Evolutionary conservation across 2,329 filamentous ascomycete species (phyloP), one percentile per base, ranked within the genome.

Genomic region (Rutstroemia sp.): DNA sequence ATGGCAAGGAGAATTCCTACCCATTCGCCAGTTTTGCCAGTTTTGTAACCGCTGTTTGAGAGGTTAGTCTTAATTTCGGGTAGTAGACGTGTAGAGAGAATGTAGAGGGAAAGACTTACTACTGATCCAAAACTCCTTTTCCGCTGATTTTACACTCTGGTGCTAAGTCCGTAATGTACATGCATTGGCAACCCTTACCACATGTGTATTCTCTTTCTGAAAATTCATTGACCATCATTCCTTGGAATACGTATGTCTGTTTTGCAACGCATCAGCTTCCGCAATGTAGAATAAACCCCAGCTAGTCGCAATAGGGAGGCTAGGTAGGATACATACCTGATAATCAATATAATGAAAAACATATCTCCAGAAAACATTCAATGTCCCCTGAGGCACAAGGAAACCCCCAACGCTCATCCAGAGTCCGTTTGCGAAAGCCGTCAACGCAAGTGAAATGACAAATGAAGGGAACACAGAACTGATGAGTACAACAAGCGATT

Each of bases 161-260:
- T 42, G 79, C 79, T 57, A 91, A 68, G 59, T 79, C 76, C 5
- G 80, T 86, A 39, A 78, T 71, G 70, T 86, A 94, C 81, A 89
- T 86, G 73, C 90, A 95, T 0, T 71, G 71, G 60, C 76, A 72
- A 42, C 61, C 19, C 19, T 55, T 54, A 1, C 57, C 73, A 67
- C 88, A 92, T 3, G 72, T 69, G 69, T 88, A 95, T 3, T 74
- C 78, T 14, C 88, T 76, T 18, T 79, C 62, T 1, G 75, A 74
- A 69, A 95, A 94, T 73, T 95, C 88, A 66, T 94, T 95, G 53
- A 92, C 84, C 88, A 95, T 94, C 90, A 95, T 94, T 14, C 88
- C 90, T 67, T 92, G 83, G 69, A 95, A 95, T 3, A 95, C 90
- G 65, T 92, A 95, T 44, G 78, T 76, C 72, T 77, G n/a, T n/a